Evolutionary conservation across 345 rosid genomes (phyloP), one percentile per base, ranked within the genome.

Genomic region (Combretum micranthum): DNA sequence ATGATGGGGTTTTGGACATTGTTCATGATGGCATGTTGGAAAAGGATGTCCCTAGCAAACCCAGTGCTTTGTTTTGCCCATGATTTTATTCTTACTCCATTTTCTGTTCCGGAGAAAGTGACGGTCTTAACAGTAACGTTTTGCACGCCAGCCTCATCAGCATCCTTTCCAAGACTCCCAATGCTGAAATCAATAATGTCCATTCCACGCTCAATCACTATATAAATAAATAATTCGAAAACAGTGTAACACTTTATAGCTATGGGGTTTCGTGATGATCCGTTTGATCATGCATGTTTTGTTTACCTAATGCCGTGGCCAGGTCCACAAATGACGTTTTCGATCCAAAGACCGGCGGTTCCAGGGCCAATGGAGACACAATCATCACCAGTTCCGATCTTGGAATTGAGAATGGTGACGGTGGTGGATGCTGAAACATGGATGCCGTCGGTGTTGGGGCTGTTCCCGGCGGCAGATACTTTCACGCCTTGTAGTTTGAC

Each of bases 401-500:
- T 82, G 17, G 95, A 67, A 68, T 77, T 75, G 17, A 70, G 48
- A 39, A 91, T 76, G 1, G 78, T 72, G 48, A 88, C 88, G 4
- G 68, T 71, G 0, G 59, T 71, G 25, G 96, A 88, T 42, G 42
- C 51, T 18, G 69, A 51, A 1, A 91, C 64, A 53, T 91, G 96
- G 50, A 91, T 88, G 8, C 96, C 93, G 17, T 88, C 96, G 0
- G 95, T 91, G 77, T 91, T 91, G 15, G 90, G 90, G 73, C 95
- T 91, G 37, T 64, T 54, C 0, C 66, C 80, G 15, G 80, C 44
- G 20, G 96, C 96, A 0, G 67, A 55, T 23, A 84, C 61, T 60
- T 20, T 74, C 26, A 86, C 75, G 14, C 79, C 79, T 50, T 75
- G 69, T 21, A 86, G 51, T 18, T 70, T 82, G 21, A 84, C 90